These are phyloP conservation scores for Phytophthora gonapodyides DNA, from an alignment of 352 stramenopile species.

Conservation along the genomic window DNA sequence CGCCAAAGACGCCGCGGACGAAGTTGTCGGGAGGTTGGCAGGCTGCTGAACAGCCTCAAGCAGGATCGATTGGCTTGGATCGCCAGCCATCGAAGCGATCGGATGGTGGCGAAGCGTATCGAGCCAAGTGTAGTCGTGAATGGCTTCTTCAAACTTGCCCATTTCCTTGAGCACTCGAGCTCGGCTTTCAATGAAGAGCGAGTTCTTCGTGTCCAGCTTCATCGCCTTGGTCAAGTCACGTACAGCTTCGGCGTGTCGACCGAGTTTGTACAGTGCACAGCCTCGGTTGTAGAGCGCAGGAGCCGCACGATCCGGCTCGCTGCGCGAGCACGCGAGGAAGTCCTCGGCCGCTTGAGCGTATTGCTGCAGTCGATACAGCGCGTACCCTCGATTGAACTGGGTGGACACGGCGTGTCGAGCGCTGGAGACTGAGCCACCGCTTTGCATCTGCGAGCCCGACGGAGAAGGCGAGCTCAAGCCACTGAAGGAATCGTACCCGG, in stretches of 20 bases:
- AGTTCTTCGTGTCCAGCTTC: slow-evolving; percentile 71
- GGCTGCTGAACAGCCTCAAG: slow-evolving; percentile 15
- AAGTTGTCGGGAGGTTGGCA: slow-evolving; percentile 14
- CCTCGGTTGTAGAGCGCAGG: slow-evolving; percentile 65
- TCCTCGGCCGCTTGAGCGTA: slow-evolving; percentile 54
- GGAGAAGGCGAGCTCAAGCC: slow-evolving; percentile 4
- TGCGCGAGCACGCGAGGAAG: slow-evolving; percentile 54
- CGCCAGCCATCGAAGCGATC: slow-evolving; percentile 30
- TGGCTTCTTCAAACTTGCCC: slow-evolving; percentile 68
- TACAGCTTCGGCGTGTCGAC: slow-evolving; percentile 47
- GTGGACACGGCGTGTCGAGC: slow-evolving; percentile 44
- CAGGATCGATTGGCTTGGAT: slow-evolving; percentile 21
- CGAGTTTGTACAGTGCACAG: slow-evolving; percentile 61
- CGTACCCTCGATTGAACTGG: slow-evolving; percentile 61
- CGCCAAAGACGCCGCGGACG: slow-evolving; percentile 31
- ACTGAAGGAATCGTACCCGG: slow-evolving; percentile 8
- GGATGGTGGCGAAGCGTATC: slow-evolving; percentile 46
- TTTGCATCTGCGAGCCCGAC: slow-evolving; percentile 3
- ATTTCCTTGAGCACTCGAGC: slow-evolving; percentile 63
- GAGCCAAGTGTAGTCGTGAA: slow-evolving; percentile 73
- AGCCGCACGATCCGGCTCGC: slow-evolving; percentile 42
- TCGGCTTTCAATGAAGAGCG: slow-evolving; percentile 65
- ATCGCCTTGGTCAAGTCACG: slow-evolving; percentile 64
- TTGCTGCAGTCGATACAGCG: slow-evolving; percentile 54
- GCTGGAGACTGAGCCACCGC: slow-evolving; percentile 28